A percentile compares a stretch with the other conserved stretches of the same genome.
Evolutionary conservation across 768 basidiomycete species (phyloP).

Genomic region (Multifurca ochricompacta): DNA sequence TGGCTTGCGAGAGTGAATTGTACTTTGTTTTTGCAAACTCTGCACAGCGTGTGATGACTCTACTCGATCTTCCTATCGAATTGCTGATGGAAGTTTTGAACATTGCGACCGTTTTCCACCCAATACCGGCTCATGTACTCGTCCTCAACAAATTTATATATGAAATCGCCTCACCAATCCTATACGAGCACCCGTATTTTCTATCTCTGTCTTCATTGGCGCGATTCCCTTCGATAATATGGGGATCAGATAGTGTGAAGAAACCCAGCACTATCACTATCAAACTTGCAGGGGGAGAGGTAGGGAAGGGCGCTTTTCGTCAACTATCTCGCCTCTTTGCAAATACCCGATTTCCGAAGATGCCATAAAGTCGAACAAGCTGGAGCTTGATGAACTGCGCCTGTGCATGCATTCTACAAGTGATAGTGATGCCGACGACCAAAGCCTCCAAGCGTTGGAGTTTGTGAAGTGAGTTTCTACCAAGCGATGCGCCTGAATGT

Average conservation of each 20-base stretch:
- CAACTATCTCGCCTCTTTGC: constrained; percentile 7
- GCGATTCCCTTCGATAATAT: constrained; percentile 3
- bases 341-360: constrained; percentile 2
- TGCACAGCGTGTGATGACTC: neutral
- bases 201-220: constrained; percentile 7
- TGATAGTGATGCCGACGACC: constrained; percentile 25
- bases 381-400: constrained; percentile 27
- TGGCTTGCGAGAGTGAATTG: too few relatives aligned
- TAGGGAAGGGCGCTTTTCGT: constrained; percentile 16
- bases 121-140: constrained; percentile 15
- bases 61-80: constrained; percentile 16
- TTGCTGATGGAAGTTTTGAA: constrained; percentile 4
- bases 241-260: constrained; percentile 7
- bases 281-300: constrained; percentile 17
- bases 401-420: constrained; percentile 36
- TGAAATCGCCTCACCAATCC: constrained; percentile 3
- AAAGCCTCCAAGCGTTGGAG: constrained; percentile 27
- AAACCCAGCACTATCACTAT: constrained; percentile 10
- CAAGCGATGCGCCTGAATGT: neutral
- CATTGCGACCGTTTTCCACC: constrained; percentile 3
- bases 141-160: constrained; percentile 16
- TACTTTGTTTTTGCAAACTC: too few relatives aligned
- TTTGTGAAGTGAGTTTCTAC: constrained; percentile 31
- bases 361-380: neutral
- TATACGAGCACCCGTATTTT: constrained; percentile 13